Percentiles rank a stretch among this genome's conserved stretches.
These are phyloP conservation scores for Viola pubescens DNA, from an alignment of 441 rosid species.

Conservation along the genomic window DNA sequence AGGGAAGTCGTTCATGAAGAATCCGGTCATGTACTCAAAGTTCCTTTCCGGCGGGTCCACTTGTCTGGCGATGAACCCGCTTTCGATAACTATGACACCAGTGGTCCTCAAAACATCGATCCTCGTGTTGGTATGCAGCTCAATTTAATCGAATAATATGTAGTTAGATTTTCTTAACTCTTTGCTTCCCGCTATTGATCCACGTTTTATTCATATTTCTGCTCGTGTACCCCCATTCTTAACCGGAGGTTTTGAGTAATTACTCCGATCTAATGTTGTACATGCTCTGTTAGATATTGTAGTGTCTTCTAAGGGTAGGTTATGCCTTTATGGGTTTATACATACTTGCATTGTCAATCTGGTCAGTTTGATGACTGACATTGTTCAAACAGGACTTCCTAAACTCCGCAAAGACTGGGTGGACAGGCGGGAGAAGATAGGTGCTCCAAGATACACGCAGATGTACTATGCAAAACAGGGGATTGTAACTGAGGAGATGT, in stretches of 20 bases:
- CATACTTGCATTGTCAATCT: background rate
- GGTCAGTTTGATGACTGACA: slow-evolving; percentile 9
- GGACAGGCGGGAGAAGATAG: slow-evolving; percentile 66
- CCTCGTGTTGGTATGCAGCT: slow-evolving; percentile 50
- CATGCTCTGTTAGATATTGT: background rate
- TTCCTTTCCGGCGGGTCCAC: slow-evolving; percentile 80
- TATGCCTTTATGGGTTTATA: background rate
- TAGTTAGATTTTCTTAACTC: no score
- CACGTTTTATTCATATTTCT: no score
- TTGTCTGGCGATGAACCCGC: slow-evolving; percentile 74
- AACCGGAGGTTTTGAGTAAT: no score
- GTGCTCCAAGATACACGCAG: slow-evolving; percentile 81
- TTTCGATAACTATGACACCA: slow-evolving; percentile 86
- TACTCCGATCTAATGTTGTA: background rate
- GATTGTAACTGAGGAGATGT: slow-evolving; percentile 87
- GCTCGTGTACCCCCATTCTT: no score
- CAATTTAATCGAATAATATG: background rate
- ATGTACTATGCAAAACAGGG: slow-evolving; percentile 98
- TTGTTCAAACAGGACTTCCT: slow-evolving; percentile 59
- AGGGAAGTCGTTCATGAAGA: slow-evolving; percentile 77
- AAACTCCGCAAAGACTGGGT: slow-evolving; percentile 85
- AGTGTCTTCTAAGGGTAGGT: background rate
- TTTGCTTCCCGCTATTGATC: no score
- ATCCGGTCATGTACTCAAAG: slow-evolving; percentile 75
- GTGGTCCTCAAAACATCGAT: slow-evolving; percentile 81